Evolutionary conservation across 306 rosid species (phyloP).

Genomic region (Citrullus colocynthis): DNA sequence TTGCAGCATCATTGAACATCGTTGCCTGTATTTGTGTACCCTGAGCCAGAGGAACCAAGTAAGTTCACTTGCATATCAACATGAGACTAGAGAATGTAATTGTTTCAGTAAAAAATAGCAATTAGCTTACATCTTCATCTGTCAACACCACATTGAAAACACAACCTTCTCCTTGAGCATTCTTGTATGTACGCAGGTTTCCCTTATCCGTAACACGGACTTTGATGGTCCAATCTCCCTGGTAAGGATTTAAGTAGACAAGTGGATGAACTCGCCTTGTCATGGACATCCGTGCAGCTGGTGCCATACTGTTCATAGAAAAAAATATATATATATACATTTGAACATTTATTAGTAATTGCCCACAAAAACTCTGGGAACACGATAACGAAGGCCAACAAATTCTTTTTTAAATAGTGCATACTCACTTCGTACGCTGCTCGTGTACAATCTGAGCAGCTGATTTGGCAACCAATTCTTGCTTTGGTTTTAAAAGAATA

Average conservation of each 20-base stretch:
- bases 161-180: conserved; percentile 88
- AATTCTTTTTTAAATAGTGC: neutral
- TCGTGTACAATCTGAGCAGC: conserved; percentile 84
- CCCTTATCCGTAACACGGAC: conserved; percentile 89
- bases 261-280: conserved; percentile 84
- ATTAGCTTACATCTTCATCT: conserved; percentile 71
- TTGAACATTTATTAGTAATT: neutral
- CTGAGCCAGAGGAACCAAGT: conserved; percentile 24
- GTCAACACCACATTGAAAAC: conserved; percentile 92
- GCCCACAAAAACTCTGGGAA: neutral
- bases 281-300: conserved; percentile 77
- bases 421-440: conserved; percentile 56
- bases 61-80: neutral
- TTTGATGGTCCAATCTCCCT: conserved; percentile 82
- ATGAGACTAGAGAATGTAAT: neutral
- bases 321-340: neutral
- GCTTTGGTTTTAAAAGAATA: conserved; percentile 54
- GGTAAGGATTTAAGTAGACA: conserved; percentile 83
- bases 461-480: conserved; percentile 55
- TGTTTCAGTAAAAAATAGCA: neutral
- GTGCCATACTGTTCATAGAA: conserved; percentile 44
- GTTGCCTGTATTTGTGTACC: conserved; percentile 98
- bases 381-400: neutral
- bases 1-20: conserved; percentile 90
- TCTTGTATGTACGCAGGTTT: conserved; percentile 65